These are phyloP conservation scores for Coemansia sp. DNA, from an alignment of 192 early-diverging fungal species.

Conservation along the genomic window DNA sequence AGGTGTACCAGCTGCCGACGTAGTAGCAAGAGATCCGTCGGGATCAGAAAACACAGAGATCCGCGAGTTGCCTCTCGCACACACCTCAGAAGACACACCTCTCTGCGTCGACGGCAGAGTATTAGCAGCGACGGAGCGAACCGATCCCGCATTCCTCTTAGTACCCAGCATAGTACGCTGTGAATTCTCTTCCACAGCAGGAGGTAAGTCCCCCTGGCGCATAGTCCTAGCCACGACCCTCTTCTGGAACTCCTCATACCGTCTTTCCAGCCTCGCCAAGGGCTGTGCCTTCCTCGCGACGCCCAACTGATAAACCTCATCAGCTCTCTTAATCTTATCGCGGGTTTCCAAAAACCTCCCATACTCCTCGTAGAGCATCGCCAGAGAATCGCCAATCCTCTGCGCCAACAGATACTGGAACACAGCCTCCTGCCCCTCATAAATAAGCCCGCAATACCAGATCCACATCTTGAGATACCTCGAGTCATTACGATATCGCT, in stretches of 20 bases:
- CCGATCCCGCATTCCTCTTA: slow-evolving; percentile 22
- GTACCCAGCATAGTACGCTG: slow-evolving; percentile 35
- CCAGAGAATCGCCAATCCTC: slow-evolving; percentile 63
- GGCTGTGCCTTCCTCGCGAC: slow-evolving; percentile 71
- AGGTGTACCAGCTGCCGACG: background rate
- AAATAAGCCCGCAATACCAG: slow-evolving; percentile 52
- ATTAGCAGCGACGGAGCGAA: slow-evolving; percentile 31
- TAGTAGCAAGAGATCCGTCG: background rate
- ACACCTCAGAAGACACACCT: slow-evolving; percentile 6
- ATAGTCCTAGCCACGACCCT: slow-evolving; percentile 40
- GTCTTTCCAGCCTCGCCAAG: slow-evolving; percentile 58
- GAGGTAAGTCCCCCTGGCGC: slow-evolving; percentile 1
- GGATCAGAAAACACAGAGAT: slow-evolving; percentile 45
- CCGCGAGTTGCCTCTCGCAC: slow-evolving; percentile 22
- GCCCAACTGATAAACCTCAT: slow-evolving; percentile 65
- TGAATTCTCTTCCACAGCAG: background rate
- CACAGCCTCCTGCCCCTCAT: slow-evolving; percentile 59
- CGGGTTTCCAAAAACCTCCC: slow-evolving; percentile 58
- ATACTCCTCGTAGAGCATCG: slow-evolving; percentile 78
- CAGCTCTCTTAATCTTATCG: slow-evolving; percentile 55
- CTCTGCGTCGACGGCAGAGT: slow-evolving; percentile 27
- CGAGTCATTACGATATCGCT: slow-evolving; percentile 61
- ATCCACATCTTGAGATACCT: slow-evolving; percentile 65
- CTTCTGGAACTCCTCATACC: slow-evolving; percentile 60
- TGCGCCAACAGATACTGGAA: slow-evolving; percentile 75